Evolutionary conservation across 2,329 filamentous ascomycete species (phyloP).

Genomic region (Waltergamsia citrina): DNA sequence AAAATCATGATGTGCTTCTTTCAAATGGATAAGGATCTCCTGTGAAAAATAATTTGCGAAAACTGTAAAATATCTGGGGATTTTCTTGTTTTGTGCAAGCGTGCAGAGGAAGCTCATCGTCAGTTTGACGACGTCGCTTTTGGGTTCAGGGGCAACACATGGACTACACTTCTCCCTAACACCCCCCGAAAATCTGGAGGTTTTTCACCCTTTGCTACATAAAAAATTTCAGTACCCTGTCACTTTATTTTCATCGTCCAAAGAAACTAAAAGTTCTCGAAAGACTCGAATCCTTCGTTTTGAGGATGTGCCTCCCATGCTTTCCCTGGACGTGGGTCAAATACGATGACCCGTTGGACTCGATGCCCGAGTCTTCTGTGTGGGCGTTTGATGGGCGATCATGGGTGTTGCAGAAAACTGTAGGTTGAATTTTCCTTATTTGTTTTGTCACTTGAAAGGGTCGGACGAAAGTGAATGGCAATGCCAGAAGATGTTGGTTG

Average conservation of each 20-base stretch:
- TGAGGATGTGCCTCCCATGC: constrained; percentile 45
- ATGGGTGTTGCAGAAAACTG: constrained; percentile 27
- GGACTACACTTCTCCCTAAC: too few relatives aligned
- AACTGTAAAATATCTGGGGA: too few relatives aligned
- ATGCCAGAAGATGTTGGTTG: background rate
- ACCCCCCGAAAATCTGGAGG: too few relatives aligned
- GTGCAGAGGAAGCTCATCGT: too few relatives aligned
- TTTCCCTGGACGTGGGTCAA: constrained; percentile 41
- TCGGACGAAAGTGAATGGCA: too few relatives aligned
- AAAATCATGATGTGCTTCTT: too few relatives aligned
- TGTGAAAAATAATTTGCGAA: too few relatives aligned
- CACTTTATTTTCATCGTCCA: background rate
- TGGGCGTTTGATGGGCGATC: constrained; percentile 27
- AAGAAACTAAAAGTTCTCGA: background rate
- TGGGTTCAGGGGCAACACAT: too few relatives aligned
- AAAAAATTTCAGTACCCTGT: background rate
- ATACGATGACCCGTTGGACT: constrained; percentile 28
- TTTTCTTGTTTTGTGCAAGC: too few relatives aligned
- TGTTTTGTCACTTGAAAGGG: constrained; percentile 1
- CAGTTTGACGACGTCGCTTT: too few relatives aligned
- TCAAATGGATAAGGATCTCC: too few relatives aligned
- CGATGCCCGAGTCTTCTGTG: constrained; percentile 26
- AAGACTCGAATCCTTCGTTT: background rate
- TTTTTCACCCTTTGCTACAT: too few relatives aligned
- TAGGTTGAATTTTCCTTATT: constrained; percentile 17